phyloP scores from a whole-genome alignment of 176 grass and related monocot genomes.

The Juncus effusus region DNA sequence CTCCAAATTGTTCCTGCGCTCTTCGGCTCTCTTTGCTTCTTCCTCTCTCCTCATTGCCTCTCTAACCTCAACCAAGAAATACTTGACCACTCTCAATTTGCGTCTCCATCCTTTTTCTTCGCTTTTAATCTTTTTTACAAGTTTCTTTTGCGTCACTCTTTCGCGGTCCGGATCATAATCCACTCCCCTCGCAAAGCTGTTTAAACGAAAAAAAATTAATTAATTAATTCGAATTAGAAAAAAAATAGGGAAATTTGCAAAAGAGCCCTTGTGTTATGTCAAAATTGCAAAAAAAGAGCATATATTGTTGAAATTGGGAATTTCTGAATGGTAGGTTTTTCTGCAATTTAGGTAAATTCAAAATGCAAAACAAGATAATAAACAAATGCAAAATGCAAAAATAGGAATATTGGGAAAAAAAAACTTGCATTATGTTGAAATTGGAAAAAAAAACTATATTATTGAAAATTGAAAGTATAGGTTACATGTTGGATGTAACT shows the following conservation, averaged over 20 bases:
- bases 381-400: neutral
- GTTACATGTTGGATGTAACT: too few relatives aligned
- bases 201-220: too few relatives aligned
- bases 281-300: too few relatives aligned
- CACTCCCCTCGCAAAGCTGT: slow-evolving; percentile 76
- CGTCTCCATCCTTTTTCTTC: slow-evolving; percentile 65
- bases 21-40: slow-evolving; percentile 71
- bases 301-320: too few relatives aligned
- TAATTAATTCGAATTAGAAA: too few relatives aligned
- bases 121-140: slow-evolving; percentile 68
- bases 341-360: neutral
- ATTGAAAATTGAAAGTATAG: too few relatives aligned
- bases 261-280: too few relatives aligned
- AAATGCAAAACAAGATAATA: slow-evolving; percentile 11
- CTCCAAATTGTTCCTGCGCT: slow-evolving; percentile 48
- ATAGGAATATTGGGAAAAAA: too few relatives aligned
- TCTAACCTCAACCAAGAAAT: slow-evolving; percentile 63
- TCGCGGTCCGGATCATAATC: slow-evolving; percentile 97
- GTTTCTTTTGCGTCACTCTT: slow-evolving; percentile 75
- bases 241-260: too few relatives aligned
- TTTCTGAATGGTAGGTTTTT: too few relatives aligned
- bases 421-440: too few relatives aligned
- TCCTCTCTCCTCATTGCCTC: slow-evolving; percentile 49
- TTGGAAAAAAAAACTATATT: too few relatives aligned
- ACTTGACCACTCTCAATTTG: slow-evolving; percentile 75